Base-by-base conservation (phyloP, 2,329 filamentous ascomycete genomes). In the Colletotrichum lini region DNA sequence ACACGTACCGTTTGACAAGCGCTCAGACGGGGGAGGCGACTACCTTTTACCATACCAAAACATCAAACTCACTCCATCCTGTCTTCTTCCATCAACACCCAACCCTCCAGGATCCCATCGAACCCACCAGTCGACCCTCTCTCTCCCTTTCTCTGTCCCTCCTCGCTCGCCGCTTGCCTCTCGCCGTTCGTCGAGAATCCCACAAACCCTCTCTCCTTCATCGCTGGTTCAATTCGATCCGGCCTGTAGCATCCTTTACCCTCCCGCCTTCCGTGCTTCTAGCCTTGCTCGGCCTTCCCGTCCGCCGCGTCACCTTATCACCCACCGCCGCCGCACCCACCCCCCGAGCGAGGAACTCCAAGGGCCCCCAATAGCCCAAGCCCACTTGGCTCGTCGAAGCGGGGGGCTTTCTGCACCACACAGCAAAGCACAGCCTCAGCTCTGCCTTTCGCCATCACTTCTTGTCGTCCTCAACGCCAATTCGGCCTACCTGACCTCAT, bases 401-500 rank as follows among this genome's bases (percentile, higher is more conserved):
- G 72, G 72, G 72, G 72, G 70, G 70, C 23, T 68, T 67, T 72
- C 65, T 58, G 67, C 64, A 59, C 53, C 35, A 56, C 70, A 64
- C 72, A 60, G 67, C 56, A 74, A 66, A 65, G 70, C 73, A 74
- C 67, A 73, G 73, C 73, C 73, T 74, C 73, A 74, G 63, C 67
- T 74, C 67, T 74, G 73, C 71, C 71, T 66, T 66, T 58, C 30
- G 53, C 53, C 49, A 38, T 35, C 65, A 49, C 35, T 58, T 44
- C 63, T 72, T 64, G 70, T 71, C 70, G 61, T 73, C 63, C 63
- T 73, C 62, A 73, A 72, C 67, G 56, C 62, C 70, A 65, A 70
- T 38, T 66, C 67, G 26, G 44, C 53, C 40, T 61, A 26, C 53
- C 54, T 65, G 63, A 70, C 26, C 60, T 69, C 69, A 58, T 54